These are phyloP conservation scores for Heterobasidion parviporum DNA, from an alignment of 1,284 basidiomycete species.

Conservation along the genomic window DNA sequence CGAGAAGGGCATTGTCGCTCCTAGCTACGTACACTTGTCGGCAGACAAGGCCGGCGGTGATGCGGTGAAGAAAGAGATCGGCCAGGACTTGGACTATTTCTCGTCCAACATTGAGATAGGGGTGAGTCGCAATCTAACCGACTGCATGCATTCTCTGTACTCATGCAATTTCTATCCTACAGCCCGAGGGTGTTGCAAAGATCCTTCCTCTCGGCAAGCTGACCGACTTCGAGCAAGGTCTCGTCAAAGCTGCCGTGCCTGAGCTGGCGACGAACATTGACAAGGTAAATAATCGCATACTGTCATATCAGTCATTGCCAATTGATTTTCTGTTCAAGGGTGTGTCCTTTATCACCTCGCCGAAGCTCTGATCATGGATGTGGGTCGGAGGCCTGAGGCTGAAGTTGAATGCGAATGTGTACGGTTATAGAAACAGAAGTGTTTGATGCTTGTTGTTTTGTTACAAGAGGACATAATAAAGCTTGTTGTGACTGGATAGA, in stretches of 20 bases:
- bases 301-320: background rate
- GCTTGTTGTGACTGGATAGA: background rate
- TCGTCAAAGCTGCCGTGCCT: conserved; percentile 75
- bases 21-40: conserved; percentile 78
- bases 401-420: background rate
- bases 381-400: background rate
- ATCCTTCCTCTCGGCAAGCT: conserved; percentile 74
- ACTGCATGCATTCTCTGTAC: conserved; percentile 1
- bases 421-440: background rate
- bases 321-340: background rate
- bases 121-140: conserved; percentile 33
- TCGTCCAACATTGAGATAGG: conserved; percentile 81
- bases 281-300: conserved; percentile 33
- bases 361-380: background rate
- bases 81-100: conserved; percentile 73
- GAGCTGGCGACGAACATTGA: conserved; percentile 78
- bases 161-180: conserved; percentile 6
- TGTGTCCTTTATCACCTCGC: background rate
- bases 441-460: background rate
- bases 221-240: conserved; percentile 62
- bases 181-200: conserved; percentile 76
- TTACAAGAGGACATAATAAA: background rate
- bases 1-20: conserved; percentile 80
- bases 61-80: conserved; percentile 53
- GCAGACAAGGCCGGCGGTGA: conserved; percentile 71